Conservation (phyloP, 495 filamentous ascomycete species). For the Aspergillus egyptiacus region DNA sequence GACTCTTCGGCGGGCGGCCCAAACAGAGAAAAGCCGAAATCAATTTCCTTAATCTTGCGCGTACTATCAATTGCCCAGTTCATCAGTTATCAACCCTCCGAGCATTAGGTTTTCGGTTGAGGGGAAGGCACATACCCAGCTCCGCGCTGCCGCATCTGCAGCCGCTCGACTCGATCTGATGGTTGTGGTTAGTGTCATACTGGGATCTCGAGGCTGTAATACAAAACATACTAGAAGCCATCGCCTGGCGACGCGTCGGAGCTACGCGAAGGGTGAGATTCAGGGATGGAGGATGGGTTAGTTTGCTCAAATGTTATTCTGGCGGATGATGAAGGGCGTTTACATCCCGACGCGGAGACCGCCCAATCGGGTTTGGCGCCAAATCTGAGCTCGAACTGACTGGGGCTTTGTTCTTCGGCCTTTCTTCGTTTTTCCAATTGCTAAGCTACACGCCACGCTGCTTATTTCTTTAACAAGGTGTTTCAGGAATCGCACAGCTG, state of each 20-base stretch:
- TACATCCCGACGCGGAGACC: conserved; percentile 2
- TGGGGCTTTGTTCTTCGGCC: background rate
- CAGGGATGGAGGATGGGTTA: conserved; percentile 1
- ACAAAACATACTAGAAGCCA: conserved; percentile 38
- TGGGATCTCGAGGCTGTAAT: background rate
- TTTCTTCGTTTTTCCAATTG: too few species aligned
- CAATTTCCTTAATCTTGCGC: conserved; percentile 41
- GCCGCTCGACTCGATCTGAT: conserved; percentile 50
- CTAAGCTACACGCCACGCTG: too few species aligned
- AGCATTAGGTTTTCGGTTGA: conserved; percentile 2
- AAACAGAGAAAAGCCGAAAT: conserved; percentile 49
- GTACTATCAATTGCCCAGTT: conserved; percentile 23
- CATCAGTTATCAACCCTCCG: conserved; percentile 19
- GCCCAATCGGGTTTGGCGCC: conserved; percentile 21
- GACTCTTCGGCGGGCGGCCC: conserved; percentile 19
- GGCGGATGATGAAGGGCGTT: conserved; percentile 3
- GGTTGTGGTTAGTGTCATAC: conserved; percentile 18
- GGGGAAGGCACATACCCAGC: conserved; percentile 44
- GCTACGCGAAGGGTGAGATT: conserved; percentile 7
- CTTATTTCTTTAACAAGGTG: too few species aligned
- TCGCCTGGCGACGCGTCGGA: conserved; percentile 33
- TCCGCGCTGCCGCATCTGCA: conserved; percentile 54
- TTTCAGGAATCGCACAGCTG: too few species aligned
- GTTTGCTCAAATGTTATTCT: conserved; percentile 3
- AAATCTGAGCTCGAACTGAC: background rate